Percentiles rank a stretch among this genome's conserved stretches.
phyloP scores from a whole-genome alignment of 108 stramenopile genomes.

The Heterococcus sp. region DNA sequence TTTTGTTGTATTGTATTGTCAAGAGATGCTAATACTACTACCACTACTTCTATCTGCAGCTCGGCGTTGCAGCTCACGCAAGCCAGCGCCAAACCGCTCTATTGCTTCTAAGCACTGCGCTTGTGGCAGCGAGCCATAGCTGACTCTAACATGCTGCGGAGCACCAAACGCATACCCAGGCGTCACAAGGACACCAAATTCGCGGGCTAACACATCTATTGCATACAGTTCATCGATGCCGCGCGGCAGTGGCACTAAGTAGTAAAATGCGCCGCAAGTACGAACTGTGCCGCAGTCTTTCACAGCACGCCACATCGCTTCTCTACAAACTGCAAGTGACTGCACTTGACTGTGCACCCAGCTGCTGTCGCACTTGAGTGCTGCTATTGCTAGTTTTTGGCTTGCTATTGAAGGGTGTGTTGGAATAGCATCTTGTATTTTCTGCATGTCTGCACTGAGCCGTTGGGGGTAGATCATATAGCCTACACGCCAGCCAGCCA shows the following conservation, averaged over 20 bases:
- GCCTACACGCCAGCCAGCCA: conserved; percentile 90
- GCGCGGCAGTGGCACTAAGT: conserved; percentile 77
- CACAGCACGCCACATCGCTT: conserved; percentile 71
- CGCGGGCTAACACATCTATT: conserved; percentile 67
- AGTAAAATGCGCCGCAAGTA: conserved; percentile 88
- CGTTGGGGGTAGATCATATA: conserved; percentile 67
- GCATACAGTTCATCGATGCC: conserved; percentile 57
- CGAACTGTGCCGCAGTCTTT: conserved; percentile 60
- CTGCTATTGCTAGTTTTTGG: conserved; percentile 60
- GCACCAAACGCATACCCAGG: conserved; percentile 64
- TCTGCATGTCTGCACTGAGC: conserved; percentile 64
- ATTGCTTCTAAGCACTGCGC: conserved; percentile 24
- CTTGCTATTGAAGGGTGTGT: conserved; percentile 77
- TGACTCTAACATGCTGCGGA: conserved; percentile 23
- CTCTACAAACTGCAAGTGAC: conserved; percentile 66
- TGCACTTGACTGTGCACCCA: conserved; percentile 73
- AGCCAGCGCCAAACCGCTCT: conserved; percentile 2
- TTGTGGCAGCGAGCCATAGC: conserved; percentile 32
- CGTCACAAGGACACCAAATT: conserved; percentile 79
- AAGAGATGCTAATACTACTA: too few relatives aligned
- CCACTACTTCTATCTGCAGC: too few relatives aligned
- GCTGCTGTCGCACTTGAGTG: conserved; percentile 13
- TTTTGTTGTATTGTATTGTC: too few relatives aligned
- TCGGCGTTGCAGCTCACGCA: too few relatives aligned
- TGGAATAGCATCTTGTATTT: conserved; percentile 80